phyloP scores from a whole-genome alignment of 73 alveolate genomes.

The Blepharisma japonicum region DNA sequence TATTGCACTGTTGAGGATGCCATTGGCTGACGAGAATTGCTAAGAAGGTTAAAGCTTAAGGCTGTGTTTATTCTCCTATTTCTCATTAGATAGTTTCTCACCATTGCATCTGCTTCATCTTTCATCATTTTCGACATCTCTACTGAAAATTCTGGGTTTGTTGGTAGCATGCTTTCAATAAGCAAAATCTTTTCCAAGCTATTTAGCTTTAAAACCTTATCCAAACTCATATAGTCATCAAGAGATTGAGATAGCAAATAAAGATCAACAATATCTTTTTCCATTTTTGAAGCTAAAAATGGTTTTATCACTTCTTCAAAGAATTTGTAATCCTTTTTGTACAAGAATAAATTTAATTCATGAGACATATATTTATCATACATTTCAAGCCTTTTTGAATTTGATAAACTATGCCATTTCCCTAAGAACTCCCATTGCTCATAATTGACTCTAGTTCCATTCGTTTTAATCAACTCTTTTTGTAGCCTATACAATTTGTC shows the following conservation, averaged over 20 bases:
- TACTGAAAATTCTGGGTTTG: neutral
- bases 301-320: conserved; percentile 53
- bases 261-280: conserved; percentile 52
- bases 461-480: conserved; percentile 33
- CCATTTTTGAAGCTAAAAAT: conserved; percentile 46
- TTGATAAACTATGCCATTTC: conserved; percentile 36
- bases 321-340: conserved; percentile 47
- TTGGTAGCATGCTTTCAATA: neutral
- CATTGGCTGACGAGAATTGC: no score
- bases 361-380: conserved; percentile 43
- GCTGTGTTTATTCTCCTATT: no score
- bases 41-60: no score
- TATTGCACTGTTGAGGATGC: no score
- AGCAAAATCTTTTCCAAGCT: neutral
- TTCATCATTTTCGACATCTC: neutral
- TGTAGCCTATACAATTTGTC: conserved; percentile 39
- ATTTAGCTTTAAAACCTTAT: neutral
- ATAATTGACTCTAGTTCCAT: neutral
- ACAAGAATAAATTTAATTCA: conserved; percentile 55
- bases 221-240: neutral
- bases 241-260: conserved; percentile 37
- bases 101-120: no score
- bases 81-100: no score
- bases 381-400: conserved; percentile 35
- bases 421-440: conserved; percentile 33